Evolutionary conservation across 2,329 filamentous ascomycete species (phyloP), one percentile per base, ranked within the genome.

Genomic region (Stachybotrys chartarum): DNA sequence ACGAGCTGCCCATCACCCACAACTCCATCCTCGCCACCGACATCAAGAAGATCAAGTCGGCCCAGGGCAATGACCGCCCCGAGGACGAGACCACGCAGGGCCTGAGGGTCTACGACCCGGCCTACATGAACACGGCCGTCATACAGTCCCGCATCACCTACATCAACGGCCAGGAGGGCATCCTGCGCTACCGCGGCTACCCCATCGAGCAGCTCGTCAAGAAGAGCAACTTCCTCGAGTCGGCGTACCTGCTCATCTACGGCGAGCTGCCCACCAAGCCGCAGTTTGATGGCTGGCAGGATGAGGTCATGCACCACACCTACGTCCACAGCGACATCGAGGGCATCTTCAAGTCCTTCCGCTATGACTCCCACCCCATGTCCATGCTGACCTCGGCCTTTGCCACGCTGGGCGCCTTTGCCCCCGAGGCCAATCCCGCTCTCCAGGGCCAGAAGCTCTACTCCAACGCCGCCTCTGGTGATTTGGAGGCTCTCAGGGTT

Each of bases 311-410:
- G 75, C 75, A 78, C 63, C 77, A 79, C 65, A 79, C 75, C 17
- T 77, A 73, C 59, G 72, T 77, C 49, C 75, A 77, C 68, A 76
- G 68, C 56, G 75, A 77, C 58, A 77, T 77, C 32, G 75, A 77
- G 67, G 70, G 69, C 63, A 78, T 77, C 72, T 76, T 77, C 68
- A 77, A 77, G 68, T 75, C 73, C 2, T 78, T 78, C 68, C 74
- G 75, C 16, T 77, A 77, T 64, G 77, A 79, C 61, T 77, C 77
- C 10, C 77, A 79, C 56, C 77, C 77, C 18, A 79, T 79, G 77
- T 73, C 75, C 54, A 78, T 79, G 72, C 63, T 79, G 64, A 75
- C 76, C 1, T 75, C 76, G 0, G 71, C 77, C 1, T 79, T 80
- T 57, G 75, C 77, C 14, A 76, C 75, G 0, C 69, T 78, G 49